Base-by-base conservation (phyloP, 805 yeast genomes). In the Cyberlindnera petersonii region DNA sequence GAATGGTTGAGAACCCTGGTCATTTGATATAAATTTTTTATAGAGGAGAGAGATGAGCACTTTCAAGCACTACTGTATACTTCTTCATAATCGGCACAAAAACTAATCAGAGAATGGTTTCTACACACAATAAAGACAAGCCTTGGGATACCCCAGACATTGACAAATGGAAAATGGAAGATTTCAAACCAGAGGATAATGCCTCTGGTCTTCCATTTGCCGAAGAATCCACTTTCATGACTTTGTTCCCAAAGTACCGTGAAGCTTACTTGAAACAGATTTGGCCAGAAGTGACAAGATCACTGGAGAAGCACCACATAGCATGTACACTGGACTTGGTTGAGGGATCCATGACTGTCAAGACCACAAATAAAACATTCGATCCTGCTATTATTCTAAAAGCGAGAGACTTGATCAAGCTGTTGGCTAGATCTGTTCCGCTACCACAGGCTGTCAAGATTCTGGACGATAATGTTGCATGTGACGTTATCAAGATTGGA, bases 131-230 rank as follows among this genome's bases (percentile, higher is more conserved):
- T 63, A 82, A 79, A 57, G 98, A 93, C 54, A 91, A 91, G 64
- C 98, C 98, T 37, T 89, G 98, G 98, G 98, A 89, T 59, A 89
- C 96, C 9, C 86, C 84, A 16, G 96, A 88, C 52, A 80, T 89
- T 42, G 95, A 89, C 60, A 89, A 91, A 61, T 91, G 98, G 98
- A 70, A 74, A 52, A 69, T 79, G 24, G 95, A 86, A 24, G 94
- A 87, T 41, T 93, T 93, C 69, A 82, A 74, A 50, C 86, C 87
- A 2, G 96, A 87, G 52, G 95, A 93, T 58, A 86, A 88, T 57
- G 79, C 77, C 6, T 77, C 89, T 9, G 96, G 97, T 1, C 71
- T 73, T 33, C 85, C 96, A 15, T 93, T 93, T 58, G 74, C 95
- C n/a, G 98, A 93, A 61, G 98, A 93, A 59, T 84, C 95, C 13